Evolutionary conservation across 495 filamentous ascomycete genomes (phyloP).

Genomic region (Aspergillus bertholletiae): DNA sequence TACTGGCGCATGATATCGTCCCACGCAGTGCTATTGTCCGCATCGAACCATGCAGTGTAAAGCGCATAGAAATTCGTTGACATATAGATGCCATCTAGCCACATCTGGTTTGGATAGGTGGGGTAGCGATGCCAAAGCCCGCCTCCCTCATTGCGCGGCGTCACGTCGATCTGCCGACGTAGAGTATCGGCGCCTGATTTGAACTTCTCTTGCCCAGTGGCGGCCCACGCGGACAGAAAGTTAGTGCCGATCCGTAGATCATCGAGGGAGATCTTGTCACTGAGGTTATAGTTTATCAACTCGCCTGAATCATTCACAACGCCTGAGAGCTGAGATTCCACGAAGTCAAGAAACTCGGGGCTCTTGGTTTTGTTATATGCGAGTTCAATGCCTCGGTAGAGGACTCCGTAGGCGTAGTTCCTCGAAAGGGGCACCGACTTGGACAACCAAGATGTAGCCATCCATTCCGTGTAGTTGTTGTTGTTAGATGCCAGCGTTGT

Average conservation of each 20-base stretch:
- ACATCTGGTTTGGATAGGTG: constrained; percentile 18
- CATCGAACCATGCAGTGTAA: constrained; percentile 14
- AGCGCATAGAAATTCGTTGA: constrained; percentile 12
- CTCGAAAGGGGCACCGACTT: background rate
- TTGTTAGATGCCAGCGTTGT: background rate
- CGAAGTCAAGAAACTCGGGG: constrained; percentile 2
- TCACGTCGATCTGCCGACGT: constrained; percentile 11
- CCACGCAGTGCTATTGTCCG: constrained; percentile 10
- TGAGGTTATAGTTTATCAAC: constrained; percentile 4
- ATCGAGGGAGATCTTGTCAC: constrained; percentile 9
- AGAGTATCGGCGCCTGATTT: constrained; percentile 10
- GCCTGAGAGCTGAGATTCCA: constrained; percentile 8
- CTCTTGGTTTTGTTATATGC: constrained; percentile 17
- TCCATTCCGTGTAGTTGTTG: constrained; percentile 8
- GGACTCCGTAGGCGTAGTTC: constrained; percentile 7
- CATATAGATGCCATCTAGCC: constrained; percentile 19
- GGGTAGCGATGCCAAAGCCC: constrained; percentile 16
- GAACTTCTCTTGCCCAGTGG: constrained; percentile 12
- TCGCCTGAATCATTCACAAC: constrained; percentile 8
- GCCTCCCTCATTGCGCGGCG: constrained; percentile 11
- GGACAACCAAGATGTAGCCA: constrained; percentile 2
- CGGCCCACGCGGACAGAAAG: constrained; percentile 9
- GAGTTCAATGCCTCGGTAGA: constrained; percentile 13
- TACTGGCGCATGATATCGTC: constrained; percentile 15
- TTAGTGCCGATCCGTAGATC: constrained; percentile 14